Evolutionary conservation across 139 green algal genomes (phyloP).

Genomic region (Monoraphidium neglectum): DNA sequence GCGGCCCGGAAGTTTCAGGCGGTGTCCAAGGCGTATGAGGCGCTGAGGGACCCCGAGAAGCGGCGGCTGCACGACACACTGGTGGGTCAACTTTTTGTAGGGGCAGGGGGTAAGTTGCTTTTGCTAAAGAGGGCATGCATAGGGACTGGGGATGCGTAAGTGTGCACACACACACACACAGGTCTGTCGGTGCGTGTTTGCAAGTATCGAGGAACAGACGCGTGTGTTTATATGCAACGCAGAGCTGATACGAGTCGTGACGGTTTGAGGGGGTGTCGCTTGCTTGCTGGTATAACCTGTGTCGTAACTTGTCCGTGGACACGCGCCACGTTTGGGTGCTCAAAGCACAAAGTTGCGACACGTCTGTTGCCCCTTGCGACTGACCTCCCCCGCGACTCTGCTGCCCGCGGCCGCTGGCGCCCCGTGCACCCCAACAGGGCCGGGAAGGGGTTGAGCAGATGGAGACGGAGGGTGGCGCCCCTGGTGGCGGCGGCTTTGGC

Average conservation of each 20-base stretch:
- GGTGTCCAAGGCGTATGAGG: slow-evolving; percentile 88
- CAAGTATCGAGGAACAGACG: slow-evolving; percentile 26
- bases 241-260: too few species aligned
- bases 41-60: slow-evolving; percentile 84
- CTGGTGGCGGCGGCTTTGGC: neutral
- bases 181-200: slow-evolving; percentile 12
- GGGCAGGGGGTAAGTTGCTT: too few species aligned
- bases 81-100: slow-evolving; percentile 26
- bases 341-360: too few species aligned
- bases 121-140: neutral
- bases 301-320: too few species aligned
- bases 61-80: slow-evolving; percentile 71
- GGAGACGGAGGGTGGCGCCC: slow-evolving; percentile 47
- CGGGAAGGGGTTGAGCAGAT: slow-evolving; percentile 68
- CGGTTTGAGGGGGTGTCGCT: too few species aligned
- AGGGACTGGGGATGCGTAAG: neutral
- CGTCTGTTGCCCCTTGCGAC: too few species aligned
- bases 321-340: too few species aligned
- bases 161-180: slow-evolving; percentile 33
- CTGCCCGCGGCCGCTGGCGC: too few species aligned
- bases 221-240: too few species aligned
- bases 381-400: too few species aligned
- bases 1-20: slow-evolving; percentile 87
- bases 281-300: too few species aligned
- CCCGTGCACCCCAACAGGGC: slow-evolving; percentile 38